Evolutionary conservation across 2,329 filamentous ascomycete genomes (phyloP).

Genomic region (Penicillium sp.): DNA sequence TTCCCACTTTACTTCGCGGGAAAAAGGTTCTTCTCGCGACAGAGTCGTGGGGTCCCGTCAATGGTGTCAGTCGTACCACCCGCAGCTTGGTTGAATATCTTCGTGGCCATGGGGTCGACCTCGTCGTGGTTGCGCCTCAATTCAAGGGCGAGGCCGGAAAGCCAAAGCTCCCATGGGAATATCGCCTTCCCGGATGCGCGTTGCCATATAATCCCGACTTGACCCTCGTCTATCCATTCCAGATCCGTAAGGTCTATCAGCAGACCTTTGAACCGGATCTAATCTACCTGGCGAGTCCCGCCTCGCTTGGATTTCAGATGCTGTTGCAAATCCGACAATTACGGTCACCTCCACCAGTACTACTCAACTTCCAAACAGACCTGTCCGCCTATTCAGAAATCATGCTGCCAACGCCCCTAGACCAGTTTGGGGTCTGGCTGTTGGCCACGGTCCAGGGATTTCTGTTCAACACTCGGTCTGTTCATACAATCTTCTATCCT

Average conservation of each 20-base stretch:
- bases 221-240: conserved; percentile 63
- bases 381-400: conserved; percentile 64
- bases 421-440: conserved; percentile 55
- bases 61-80: conserved; percentile 67
- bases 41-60: conserved; percentile 66
- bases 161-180: conserved; percentile 41
- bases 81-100: conserved; percentile 64
- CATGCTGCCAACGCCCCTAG: conserved; percentile 59
- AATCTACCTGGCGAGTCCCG: conserved; percentile 64
- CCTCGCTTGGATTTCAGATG: conserved; percentile 64
- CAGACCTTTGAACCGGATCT: conserved; percentile 61
- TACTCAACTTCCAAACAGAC: conserved; percentile 69
- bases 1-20: conserved; percentile 47
- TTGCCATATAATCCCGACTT: conserved; percentile 67
- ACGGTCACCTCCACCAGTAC: conserved; percentile 49
- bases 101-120: conserved; percentile 56
- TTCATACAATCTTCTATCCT: conserved; percentile 65
- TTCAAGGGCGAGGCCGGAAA: conserved; percentile 44
- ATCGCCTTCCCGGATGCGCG: conserved; percentile 59
- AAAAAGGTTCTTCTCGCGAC: conserved; percentile 62
- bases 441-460: conserved; percentile 61
- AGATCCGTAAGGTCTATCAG: conserved; percentile 55
- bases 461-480: conserved; percentile 56
- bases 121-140: conserved; percentile 61
- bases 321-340: conserved; percentile 63